These are phyloP conservation scores for Rosa chinensis DNA, from an alignment of 306 rosid species.

Conservation along the genomic window DNA sequence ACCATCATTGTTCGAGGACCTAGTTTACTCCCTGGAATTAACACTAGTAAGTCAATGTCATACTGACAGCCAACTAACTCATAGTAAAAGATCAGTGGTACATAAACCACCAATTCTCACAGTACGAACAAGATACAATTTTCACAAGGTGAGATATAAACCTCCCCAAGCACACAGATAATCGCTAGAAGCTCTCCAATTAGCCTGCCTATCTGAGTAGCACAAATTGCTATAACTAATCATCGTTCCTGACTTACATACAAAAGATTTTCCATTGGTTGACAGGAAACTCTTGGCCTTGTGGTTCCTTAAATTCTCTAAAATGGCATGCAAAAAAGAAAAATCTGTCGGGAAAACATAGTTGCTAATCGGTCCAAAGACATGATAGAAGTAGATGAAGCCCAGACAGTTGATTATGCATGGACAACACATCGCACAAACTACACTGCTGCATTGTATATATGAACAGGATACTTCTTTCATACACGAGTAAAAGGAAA, in stretches of 20 bases:
- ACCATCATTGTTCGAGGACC: no score
- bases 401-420: not conserved
- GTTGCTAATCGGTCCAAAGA: not conserved
- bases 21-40: no score
- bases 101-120: no score
- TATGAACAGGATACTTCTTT: not conserved
- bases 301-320: not conserved
- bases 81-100: no score
- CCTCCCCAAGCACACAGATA: not conserved
- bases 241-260: not conserved
- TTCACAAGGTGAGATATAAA: no score
- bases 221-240: not conserved
- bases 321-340: not conserved
- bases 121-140: no score
- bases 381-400: not conserved
- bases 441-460: not conserved
- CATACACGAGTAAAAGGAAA: not conserved
- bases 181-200: not conserved
- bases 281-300: not conserved
- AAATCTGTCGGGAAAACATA: not conserved
- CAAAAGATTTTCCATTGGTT: not conserved
- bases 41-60: no score
- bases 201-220: constrained; percentile 12
- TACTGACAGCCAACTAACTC: no score
- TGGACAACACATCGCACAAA: not conserved